Percentiles rank a stretch among this genome's conserved stretches.
These are phyloP conservation scores for Cronartium quercuum DNA, from an alignment of 1,284 basidiomycete species.

Conservation along the genomic window DNA sequence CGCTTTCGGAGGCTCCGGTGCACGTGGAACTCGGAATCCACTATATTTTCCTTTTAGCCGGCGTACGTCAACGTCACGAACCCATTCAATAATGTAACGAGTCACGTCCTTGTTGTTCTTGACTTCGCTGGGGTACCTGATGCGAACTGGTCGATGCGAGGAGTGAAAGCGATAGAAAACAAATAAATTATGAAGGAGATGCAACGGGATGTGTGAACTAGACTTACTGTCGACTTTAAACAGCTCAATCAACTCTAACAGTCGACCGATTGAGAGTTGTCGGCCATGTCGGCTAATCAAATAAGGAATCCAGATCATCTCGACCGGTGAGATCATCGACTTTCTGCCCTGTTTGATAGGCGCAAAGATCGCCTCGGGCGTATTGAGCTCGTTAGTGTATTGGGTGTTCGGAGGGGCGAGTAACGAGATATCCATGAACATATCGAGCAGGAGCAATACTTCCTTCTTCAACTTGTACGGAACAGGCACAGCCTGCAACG, in stretches of 20 bases:
- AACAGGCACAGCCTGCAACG: neutral
- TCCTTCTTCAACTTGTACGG: slow-evolving; percentile 3
- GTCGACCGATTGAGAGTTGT: slow-evolving; percentile 4
- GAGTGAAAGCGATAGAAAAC: neutral
- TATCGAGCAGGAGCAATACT: slow-evolving; percentile 12
- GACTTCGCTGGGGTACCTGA: slow-evolving; percentile 22
- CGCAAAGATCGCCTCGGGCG: slow-evolving; percentile 17
- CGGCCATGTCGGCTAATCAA: slow-evolving; percentile 14
- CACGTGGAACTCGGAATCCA: slow-evolving; percentile 19
- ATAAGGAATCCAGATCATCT: slow-evolving; percentile 38
- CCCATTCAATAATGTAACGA: slow-evolving; percentile 20
- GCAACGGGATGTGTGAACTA: neutral
- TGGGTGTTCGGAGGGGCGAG: slow-evolving; percentile 28
- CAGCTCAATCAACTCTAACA: slow-evolving; percentile 30
- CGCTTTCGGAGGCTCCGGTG: neutral
- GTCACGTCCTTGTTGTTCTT: slow-evolving; percentile 14
- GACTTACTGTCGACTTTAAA: slow-evolving; percentile 33
- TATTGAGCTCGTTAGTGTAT: slow-evolving; percentile 7
- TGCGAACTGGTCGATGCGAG: slow-evolving; percentile 5
- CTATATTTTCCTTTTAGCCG: slow-evolving; percentile 27
- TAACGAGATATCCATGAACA: slow-evolving; percentile 28
- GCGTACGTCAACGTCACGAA: neutral
- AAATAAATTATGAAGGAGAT: neutral
- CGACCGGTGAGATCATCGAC: slow-evolving; percentile 29
- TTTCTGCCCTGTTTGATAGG: slow-evolving; percentile 21